Conservation (phyloP, 78 protist genomes). For the Mastigamoeba balamuthi region DNA sequence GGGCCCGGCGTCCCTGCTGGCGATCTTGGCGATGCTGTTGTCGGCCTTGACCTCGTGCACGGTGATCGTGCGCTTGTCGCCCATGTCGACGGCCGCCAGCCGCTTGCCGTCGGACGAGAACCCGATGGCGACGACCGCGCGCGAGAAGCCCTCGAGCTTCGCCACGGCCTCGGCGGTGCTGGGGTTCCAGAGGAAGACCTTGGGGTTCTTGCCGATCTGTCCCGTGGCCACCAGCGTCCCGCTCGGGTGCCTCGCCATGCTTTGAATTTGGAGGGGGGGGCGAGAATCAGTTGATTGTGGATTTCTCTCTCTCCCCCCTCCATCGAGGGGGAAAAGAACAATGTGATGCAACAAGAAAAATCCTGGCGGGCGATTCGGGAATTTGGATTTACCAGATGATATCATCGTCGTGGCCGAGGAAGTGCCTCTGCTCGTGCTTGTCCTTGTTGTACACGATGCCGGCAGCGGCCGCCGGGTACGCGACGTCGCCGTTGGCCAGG, state of each 20-base stretch:
- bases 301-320: too few relatives aligned
- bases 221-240: slow-evolving; percentile 20
- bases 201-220: slow-evolving; percentile 8
- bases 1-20: slow-evolving; percentile 1
- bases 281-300: too few relatives aligned
- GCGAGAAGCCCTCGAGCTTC: not conserved
- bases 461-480: slow-evolving; percentile 4
- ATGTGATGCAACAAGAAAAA: not conserved
- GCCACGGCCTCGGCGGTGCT: not conserved
- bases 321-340: too few relatives aligned
- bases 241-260: slow-evolving; percentile 11
- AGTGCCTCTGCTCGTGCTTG: slow-evolving; percentile 3
- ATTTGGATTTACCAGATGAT: not conserved
- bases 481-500: not conserved
- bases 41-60: too few relatives aligned
- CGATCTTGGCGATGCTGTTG: too few relatives aligned
- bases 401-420: too few relatives aligned
- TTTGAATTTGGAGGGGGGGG: not conserved
- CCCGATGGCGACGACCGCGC: not conserved
- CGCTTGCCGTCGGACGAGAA: slow-evolving; percentile 20
- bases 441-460: slow-evolving; percentile 8
- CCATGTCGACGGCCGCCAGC: slow-evolving; percentile 30
- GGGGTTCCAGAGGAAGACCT: slow-evolving; percentile 20
- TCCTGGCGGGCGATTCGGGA: not conserved
- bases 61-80: slow-evolving; percentile 10